phyloP scores from a whole-genome alignment of 108 stramenopile species.

The Aurantiochytrium sp. region DNA sequence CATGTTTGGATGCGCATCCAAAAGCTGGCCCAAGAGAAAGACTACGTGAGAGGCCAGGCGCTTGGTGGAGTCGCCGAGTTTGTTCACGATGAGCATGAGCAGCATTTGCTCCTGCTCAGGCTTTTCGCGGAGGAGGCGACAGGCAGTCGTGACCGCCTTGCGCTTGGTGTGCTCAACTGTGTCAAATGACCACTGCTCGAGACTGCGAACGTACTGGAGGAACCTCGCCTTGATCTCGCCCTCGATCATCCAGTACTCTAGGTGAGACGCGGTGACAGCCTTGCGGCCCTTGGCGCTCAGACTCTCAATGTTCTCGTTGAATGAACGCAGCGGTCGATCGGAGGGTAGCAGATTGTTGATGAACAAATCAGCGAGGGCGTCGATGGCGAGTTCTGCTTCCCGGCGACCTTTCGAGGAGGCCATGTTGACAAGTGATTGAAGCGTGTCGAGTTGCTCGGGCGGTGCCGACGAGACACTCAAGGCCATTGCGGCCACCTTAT shows the following conservation, averaged over 20 bases:
- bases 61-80: neutral
- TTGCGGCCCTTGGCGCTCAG: neutral
- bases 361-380: conserved; percentile 19
- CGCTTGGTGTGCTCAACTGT: neutral
- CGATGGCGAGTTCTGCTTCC: conserved; percentile 15
- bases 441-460: neutral
- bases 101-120: conserved; percentile 19
- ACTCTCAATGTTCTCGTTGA: neutral
- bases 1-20: neutral
- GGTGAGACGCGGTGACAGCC: neutral
- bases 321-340: neutral
- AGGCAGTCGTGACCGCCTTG: neutral
- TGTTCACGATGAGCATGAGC: neutral
- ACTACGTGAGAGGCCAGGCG: neutral
- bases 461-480: neutral
- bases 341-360: conserved; percentile 11
- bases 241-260: neutral
- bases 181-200: conserved; percentile 11
- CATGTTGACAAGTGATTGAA: conserved; percentile 15
- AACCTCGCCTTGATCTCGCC: conserved; percentile 14
- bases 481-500: conserved; percentile 26
- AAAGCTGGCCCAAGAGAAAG: neutral
- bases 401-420: neutral
- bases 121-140: neutral
- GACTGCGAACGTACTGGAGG: neutral